phyloP scores from a whole-genome alignment of 2,329 filamentous ascomycete genomes.

The Metarhizium robertsii region DNA sequence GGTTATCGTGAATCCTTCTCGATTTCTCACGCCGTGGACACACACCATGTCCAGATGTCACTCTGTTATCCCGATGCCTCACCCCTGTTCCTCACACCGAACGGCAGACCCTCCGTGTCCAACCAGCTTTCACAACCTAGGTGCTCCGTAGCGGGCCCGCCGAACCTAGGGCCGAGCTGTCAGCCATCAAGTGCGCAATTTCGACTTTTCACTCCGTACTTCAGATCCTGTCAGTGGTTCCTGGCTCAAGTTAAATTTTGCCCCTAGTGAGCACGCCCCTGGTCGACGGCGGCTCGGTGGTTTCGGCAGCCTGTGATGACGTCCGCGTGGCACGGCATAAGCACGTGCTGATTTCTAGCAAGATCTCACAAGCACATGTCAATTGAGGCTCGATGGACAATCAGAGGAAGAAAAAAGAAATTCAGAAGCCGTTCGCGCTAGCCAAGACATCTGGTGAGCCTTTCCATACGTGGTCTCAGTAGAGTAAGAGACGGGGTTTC shows the following conservation, averaged over 20 bases:
- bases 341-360: neutral
- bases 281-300: neutral
- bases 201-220: too few relatives aligned
- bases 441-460: too few relatives aligned
- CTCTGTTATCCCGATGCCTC: too few relatives aligned
- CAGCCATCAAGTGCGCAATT: too few relatives aligned
- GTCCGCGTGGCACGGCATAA: neutral
- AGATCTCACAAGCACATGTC: neutral
- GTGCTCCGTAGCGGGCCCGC: neutral
- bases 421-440: neutral
- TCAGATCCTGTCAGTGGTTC: neutral
- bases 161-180: neutral
- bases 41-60: too few relatives aligned
- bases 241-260: neutral
- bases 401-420: neutral
- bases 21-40: too few relatives aligned
- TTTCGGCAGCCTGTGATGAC: slow-evolving; percentile 2
- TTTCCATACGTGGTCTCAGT: too few relatives aligned
- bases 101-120: too few relatives aligned
- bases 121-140: too few relatives aligned
- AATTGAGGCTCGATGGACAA: neutral
- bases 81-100: too few relatives aligned
- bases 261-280: neutral
- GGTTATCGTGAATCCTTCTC: too few relatives aligned
- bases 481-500: too few relatives aligned